These are phyloP conservation scores for Penicillium freii DNA, from an alignment of 2,329 filamentous ascomycete genomes.

Conservation along the genomic window DNA sequence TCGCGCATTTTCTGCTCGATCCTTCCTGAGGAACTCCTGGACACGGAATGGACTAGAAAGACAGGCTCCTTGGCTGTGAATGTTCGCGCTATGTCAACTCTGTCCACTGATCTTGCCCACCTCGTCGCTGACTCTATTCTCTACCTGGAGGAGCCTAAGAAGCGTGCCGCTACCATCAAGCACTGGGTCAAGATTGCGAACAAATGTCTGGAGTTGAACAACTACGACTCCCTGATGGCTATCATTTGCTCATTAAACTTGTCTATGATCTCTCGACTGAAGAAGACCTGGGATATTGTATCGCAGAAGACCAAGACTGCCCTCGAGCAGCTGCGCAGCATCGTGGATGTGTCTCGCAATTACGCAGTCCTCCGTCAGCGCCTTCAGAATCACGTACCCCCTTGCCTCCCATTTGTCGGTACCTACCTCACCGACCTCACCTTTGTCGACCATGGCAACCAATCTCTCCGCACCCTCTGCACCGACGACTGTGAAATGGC, in stretches of 20 bases:
- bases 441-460: constrained; percentile 93
- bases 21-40: constrained; percentile 84
- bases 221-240: constrained; percentile 95
- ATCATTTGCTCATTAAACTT: constrained; percentile 93
- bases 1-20: constrained; percentile 90
- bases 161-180: constrained; percentile 85
- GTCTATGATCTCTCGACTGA: constrained; percentile 82
- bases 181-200: constrained; percentile 96
- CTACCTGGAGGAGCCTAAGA: constrained; percentile 84
- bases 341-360: constrained; percentile 88
- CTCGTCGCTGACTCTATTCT: constrained; percentile 91
- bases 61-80: constrained; percentile 75
- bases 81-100: constrained; percentile 86
- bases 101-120: constrained; percentile 90
- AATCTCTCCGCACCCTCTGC: constrained; percentile 73
- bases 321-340: constrained; percentile 73
- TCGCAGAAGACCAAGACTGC: constrained; percentile 78
- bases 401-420: constrained; percentile 91
- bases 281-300: constrained; percentile 87
- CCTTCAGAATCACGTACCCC: constrained; percentile 80
- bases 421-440: constrained; percentile 96
- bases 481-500: constrained; percentile 64
- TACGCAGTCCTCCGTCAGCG: constrained; percentile 81
- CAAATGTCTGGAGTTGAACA: constrained; percentile 83
- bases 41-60: constrained; percentile 92